Conservation (phyloP, 1,284 basidiomycete species). For the Apiotrichum veenhuisii region DNA sequence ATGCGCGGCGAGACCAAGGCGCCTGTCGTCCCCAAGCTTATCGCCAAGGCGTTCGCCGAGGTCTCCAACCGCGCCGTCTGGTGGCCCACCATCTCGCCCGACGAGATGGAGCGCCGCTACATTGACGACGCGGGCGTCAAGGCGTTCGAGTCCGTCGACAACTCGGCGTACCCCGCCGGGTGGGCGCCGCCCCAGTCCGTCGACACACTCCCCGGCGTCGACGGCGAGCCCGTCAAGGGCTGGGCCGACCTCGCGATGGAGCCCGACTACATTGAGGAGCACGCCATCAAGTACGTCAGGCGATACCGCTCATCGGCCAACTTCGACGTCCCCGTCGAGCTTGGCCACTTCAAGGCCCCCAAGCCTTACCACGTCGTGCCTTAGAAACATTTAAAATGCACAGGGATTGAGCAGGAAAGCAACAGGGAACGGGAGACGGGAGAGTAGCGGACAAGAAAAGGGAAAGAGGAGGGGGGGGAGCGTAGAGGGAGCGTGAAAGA, state of each 20-base stretch:
- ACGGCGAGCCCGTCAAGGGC: conserved; percentile 51
- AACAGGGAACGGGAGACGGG: too few species aligned
- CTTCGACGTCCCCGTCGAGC: conserved; percentile 51
- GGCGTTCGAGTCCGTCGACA: conserved; percentile 60
- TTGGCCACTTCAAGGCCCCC: conserved; percentile 45
- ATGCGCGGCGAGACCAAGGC: conserved; percentile 64
- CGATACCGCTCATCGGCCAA: conserved; percentile 70
- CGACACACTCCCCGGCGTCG: conserved; percentile 33
- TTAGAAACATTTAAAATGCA: conserved; percentile 31
- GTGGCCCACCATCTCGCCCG: conserved; percentile 91
- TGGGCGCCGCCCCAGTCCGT: conserved; percentile 56
- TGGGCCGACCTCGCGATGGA: conserved; percentile 57
- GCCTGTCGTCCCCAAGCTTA: conserved; percentile 70
- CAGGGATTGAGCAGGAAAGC: conserved; percentile 1
- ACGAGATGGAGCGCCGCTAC: conserved; percentile 84
- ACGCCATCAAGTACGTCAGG: conserved; percentile 86
- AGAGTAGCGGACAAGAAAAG: too few species aligned
- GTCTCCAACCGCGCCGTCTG: conserved; percentile 67
- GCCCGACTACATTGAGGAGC: conserved; percentile 82
- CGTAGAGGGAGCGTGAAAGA: too few species aligned
- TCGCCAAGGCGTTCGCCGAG: conserved; percentile 66
- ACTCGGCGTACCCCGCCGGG: conserved; percentile 33
- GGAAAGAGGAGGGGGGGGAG: too few species aligned
- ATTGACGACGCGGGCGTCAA: conserved; percentile 65
- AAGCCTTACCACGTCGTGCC: conserved; percentile 52